A percentile compares a stretch with the other conserved stretches of the same genome.
Evolutionary conservation across 176 grass and related monocot genomes (phyloP).

Genomic region (Juncus inflexus): DNA sequence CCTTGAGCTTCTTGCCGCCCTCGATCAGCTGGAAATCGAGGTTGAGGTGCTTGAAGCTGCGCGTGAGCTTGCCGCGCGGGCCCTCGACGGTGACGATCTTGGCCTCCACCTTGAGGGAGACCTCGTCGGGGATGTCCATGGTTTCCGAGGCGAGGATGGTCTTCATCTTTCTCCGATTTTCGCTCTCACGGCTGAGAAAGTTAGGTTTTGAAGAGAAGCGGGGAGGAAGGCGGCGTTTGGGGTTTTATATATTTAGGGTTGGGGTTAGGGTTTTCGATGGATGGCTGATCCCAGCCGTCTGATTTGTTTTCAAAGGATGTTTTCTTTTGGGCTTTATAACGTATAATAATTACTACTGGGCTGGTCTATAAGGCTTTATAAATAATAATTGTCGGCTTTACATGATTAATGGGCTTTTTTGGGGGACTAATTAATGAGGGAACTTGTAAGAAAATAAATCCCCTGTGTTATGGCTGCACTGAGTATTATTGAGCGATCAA

Average conservation of each 20-base stretch:
- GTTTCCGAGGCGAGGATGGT: slow-evolving; percentile 65
- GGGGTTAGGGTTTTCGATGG: neutral
- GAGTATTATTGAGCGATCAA: too few species aligned
- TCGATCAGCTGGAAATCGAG: slow-evolving; percentile 67
- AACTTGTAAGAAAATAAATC: too few species aligned
- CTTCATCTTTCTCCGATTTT: slow-evolving; percentile 44
- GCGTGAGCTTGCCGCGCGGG: slow-evolving; percentile 53
- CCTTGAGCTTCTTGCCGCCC: slow-evolving; percentile 52
- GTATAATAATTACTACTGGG: too few species aligned
- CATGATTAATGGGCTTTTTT: too few species aligned
- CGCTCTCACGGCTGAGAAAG: neutral
- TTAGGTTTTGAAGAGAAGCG: neutral
- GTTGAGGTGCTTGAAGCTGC: slow-evolving; percentile 84
- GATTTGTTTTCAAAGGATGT: too few species aligned
- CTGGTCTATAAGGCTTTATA: too few species aligned
- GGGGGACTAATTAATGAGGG: too few species aligned
- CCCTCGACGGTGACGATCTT: slow-evolving; percentile 68
- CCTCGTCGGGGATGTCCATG: slow-evolving; percentile 67
- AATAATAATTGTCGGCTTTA: too few species aligned
- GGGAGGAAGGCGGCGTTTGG: neutral
- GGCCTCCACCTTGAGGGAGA: slow-evolving; percentile 61
- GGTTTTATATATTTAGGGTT: neutral
- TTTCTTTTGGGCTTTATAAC: neutral
- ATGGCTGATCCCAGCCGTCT: slow-evolving; percentile 15
- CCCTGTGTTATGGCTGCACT: too few species aligned